phyloP scores from a whole-genome alignment of 352 stramenopile species.

The Phytophthora litchii region DNA sequence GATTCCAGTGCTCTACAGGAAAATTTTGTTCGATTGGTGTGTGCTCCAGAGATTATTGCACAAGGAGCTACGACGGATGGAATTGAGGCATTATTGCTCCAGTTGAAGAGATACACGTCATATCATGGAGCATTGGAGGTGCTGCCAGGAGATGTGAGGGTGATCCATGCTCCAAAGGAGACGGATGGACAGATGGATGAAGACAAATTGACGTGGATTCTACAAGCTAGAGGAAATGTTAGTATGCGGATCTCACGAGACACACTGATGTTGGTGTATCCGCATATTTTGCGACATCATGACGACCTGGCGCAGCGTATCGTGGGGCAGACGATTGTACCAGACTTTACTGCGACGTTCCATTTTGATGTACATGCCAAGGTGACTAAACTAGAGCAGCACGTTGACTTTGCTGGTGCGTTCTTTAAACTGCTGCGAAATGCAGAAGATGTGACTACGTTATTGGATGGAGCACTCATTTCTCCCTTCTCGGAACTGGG shows the following conservation, averaged over 20 bases:
- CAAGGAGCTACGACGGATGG: slow-evolving; percentile 41
- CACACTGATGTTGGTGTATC: slow-evolving; percentile 73
- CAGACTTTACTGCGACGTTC: slow-evolving; percentile 51
- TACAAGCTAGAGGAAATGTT: slow-evolving; percentile 44
- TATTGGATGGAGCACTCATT: slow-evolving; percentile 59
- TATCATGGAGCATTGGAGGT: slow-evolving; percentile 68
- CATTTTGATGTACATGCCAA: slow-evolving; percentile 60
- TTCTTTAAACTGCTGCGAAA: slow-evolving; percentile 54
- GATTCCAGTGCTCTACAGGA: slow-evolving; percentile 63
- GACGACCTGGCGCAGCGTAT: slow-evolving; percentile 56
- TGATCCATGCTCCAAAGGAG: slow-evolving; percentile 37
- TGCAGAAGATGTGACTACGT: slow-evolving; percentile 32
- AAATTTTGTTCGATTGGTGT: slow-evolving; percentile 58
- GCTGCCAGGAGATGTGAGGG: slow-evolving; percentile 8
- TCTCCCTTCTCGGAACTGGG: slow-evolving; percentile 62
- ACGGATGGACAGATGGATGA: slow-evolving; percentile 11
- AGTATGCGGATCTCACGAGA: slow-evolving; percentile 68
- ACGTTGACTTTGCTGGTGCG: slow-evolving; percentile 60
- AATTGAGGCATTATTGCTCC: slow-evolving; percentile 50
- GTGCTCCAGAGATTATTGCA: slow-evolving; percentile 37
- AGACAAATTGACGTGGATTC: slow-evolving; percentile 34
- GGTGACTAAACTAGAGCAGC: slow-evolving; percentile 60
- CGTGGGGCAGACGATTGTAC: slow-evolving; percentile 65
- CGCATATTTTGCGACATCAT: slow-evolving; percentile 58
- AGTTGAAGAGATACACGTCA: slow-evolving; percentile 75